Evolutionary conservation across 768 basidiomycete species (phyloP).

Genomic region (Calocera viscosa): DNA sequence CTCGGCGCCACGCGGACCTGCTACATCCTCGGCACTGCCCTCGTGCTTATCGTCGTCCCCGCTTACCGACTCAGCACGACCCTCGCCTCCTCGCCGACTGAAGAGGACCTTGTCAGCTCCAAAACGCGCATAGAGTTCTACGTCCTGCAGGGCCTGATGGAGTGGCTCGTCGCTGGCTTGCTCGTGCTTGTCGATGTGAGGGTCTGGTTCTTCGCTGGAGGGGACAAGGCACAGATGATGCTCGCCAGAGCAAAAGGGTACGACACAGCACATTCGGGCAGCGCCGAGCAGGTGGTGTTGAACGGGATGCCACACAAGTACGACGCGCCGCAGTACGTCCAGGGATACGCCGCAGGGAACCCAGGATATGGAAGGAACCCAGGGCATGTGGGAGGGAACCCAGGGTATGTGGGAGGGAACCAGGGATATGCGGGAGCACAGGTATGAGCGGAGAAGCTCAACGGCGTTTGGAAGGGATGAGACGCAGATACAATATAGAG

Average conservation of each 20-base stretch:
- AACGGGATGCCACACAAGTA: not conserved
- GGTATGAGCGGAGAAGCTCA: no score
- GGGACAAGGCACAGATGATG: not conserved
- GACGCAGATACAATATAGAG: no score
- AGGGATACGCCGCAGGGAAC: slow-evolving; percentile 13
- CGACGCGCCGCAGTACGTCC: slow-evolving; percentile 16
- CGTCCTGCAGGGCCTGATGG: not conserved
- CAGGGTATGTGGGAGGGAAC: slow-evolving; percentile 19
- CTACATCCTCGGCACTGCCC: not conserved
- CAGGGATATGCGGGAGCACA: no score
- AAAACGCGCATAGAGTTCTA: slow-evolving; percentile 16
- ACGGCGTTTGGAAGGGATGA: no score
- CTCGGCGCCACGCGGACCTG: not conserved
- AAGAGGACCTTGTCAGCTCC: slow-evolving; percentile 28
- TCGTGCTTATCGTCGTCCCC: not conserved
- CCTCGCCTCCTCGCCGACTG: slow-evolving; percentile 27
- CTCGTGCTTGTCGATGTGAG: not conserved
- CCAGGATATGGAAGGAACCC: slow-evolving; percentile 27
- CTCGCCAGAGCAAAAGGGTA: not conserved
- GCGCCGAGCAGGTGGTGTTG: not conserved
- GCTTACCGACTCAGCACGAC: slow-evolving; percentile 15
- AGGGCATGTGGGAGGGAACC: slow-evolving; percentile 27
- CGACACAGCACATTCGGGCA: not conserved
- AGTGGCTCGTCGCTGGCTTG: not conserved
- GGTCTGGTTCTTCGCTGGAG: slow-evolving; percentile 3